phyloP scores from a whole-genome alignment of 345 rosid species.

The Camelina neglecta region DNA sequence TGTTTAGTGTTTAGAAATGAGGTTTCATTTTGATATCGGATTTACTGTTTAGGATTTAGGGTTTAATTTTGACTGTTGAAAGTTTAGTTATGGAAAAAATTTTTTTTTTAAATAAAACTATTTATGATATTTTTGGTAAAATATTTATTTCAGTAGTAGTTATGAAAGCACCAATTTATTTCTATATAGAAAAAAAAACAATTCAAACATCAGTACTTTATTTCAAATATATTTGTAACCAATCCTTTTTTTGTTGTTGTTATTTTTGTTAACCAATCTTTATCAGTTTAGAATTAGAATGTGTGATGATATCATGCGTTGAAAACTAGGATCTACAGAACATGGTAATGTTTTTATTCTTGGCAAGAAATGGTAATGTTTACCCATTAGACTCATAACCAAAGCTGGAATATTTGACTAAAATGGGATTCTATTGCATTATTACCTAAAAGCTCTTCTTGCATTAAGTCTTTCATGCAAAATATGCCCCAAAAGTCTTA shows the following conservation, averaged over 20 bases:
- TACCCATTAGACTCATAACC: conserved; percentile 31
- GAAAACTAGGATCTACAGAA: conserved; percentile 12
- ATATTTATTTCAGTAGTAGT: too few species aligned
- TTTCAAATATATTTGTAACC: not conserved
- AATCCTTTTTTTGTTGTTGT: not conserved
- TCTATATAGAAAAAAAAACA: not conserved
- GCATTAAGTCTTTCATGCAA: conserved; percentile 36
- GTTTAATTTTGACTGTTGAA: too few species aligned
- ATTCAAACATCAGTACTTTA: not conserved
- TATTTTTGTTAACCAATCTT: not conserved
- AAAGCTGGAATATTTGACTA: conserved; percentile 32
- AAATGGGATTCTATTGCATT: conserved; percentile 16
- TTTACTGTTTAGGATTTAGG: too few species aligned
- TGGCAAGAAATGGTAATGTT: conserved; percentile 36
- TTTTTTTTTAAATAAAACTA: too few species aligned
- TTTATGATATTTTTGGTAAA: too few species aligned
- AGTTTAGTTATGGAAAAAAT: too few species aligned
- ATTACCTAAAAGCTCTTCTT: conserved; percentile 26
- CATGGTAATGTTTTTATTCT: conserved; percentile 11
- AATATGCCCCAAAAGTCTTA: conserved; percentile 27
- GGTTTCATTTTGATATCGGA: too few species aligned
- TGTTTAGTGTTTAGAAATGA: too few species aligned
- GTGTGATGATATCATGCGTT: not conserved
- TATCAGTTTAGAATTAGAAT: not conserved
- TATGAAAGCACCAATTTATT: too few species aligned